Base-by-base conservation (phyloP, 345 rosid species). In the Eucalyptus erythrocorys region DNA sequence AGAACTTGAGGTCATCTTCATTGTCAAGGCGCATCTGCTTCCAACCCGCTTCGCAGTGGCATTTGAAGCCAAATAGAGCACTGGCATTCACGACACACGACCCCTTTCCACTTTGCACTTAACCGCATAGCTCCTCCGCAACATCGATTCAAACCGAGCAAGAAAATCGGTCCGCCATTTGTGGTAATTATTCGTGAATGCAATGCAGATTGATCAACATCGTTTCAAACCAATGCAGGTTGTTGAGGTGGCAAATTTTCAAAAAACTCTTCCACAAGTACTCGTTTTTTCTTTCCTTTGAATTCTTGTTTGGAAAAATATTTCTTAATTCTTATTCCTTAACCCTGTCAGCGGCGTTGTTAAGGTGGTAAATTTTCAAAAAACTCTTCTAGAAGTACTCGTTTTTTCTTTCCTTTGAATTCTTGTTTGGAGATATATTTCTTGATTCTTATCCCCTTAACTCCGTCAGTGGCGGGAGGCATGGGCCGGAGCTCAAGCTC, bases 51-150 rank as follows among this genome's bases (percentile, higher is more conserved):
- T 55, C 3, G 2, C 26, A 55, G 5, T 22, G 3, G 12, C 59
- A 22, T 8, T 55, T 3, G 88, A 86, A 95, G 48, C 34, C 84
- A 37, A 91, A 87, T 10, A 92, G 93, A 85, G 88, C 66, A 6
- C 81, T 85, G 37, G 55, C 37, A 79, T 93, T n/a, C 32, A 88
- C 87, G 45, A 55, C 90, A 85, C 97, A 95, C 13, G 48, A 88
- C 85, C 92, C 94, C 87, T 90, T 94, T 48, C 95, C 97, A 88
- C 97, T 93, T 22, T 92, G 85, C 87, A 94, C 95, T 43, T 91
- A 42, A 3, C 92, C 82, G 34, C 97, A 95, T 34, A 92, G 13
- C 47, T 42, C 88, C 14, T 89, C 95, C 80, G 92, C 76, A 14
- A 3, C n/a, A 59, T 59, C 14, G 16, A 59, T 59, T 27, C 15